These are phyloP conservation scores for Fusarium torulosum DNA, from an alignment of 2,329 filamentous ascomycete species.

Conservation along the genomic window DNA sequence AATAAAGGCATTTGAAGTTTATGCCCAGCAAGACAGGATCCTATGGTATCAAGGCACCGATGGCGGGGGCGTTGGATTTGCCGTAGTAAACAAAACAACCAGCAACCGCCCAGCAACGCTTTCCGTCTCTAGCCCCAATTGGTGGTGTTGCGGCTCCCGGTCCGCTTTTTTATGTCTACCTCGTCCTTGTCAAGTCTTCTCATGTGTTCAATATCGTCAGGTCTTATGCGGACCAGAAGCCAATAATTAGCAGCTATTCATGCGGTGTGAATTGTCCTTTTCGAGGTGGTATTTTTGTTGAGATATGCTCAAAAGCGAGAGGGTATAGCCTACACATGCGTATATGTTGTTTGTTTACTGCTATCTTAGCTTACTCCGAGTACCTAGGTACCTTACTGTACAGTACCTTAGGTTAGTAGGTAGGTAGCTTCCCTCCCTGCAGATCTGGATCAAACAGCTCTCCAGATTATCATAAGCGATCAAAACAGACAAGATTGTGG, in stretches of 20 bases:
- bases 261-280: slow-evolving; percentile 12
- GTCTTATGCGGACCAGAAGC: slow-evolving; percentile 21
- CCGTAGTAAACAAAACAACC: slow-evolving; percentile 53
- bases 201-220: slow-evolving; percentile 28
- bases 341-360: slow-evolving; percentile 13
- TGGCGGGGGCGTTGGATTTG: slow-evolving; percentile 44
- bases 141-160: slow-evolving; percentile 14
- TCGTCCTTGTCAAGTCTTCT: slow-evolving; percentile 37
- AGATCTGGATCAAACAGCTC: slow-evolving; percentile 19
- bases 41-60: slow-evolving; percentile 26
- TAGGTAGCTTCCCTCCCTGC: slow-evolving; percentile 16
- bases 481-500: slow-evolving; percentile 28
- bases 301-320: neutral
- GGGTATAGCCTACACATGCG: too few species aligned
- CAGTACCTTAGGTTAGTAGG: too few species aligned
- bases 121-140: slow-evolving; percentile 39
- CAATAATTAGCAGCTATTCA: slow-evolving; percentile 14
- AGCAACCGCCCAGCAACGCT: slow-evolving; percentile 53
- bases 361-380: neutral
- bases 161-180: slow-evolving; percentile 34
- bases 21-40: slow-evolving; percentile 37
- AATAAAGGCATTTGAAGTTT: slow-evolving; percentile 35
- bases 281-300: neutral
- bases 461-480: slow-evolving; percentile 19
- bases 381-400: neutral